Base-by-base conservation (phyloP, 352 stramenopile species). In the Achlya hypogyna region DNA sequence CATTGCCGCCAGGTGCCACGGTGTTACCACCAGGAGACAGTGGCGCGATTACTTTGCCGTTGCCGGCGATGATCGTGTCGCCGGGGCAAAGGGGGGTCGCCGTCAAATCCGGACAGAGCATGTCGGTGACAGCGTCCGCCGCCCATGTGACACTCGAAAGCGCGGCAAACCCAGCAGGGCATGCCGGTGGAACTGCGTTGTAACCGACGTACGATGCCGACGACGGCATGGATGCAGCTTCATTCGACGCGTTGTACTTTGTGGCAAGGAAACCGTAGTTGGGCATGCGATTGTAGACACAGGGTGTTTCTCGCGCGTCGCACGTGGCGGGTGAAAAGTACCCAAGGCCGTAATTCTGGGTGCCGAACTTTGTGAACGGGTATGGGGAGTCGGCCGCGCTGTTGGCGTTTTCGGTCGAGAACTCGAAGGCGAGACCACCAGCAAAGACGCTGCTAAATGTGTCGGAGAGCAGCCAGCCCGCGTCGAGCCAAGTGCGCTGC, bases 301-400 rank as follows among this genome's bases (percentile, higher is more conserved):
- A 96, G 40, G 71, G 27, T 0, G 71, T 76, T 27, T 60, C 72
- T 0, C 65, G 56, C 63, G 89, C 79, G 54, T 95, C 79, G 58
- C 87, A 96, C 64, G 84, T 62, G 12, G 71, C 76, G 18, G 87
- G 87, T 9, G 74, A 76, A 59, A 86, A 95, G 75, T 92, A 96
- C 5, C 88, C 88, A 0, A 96, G 73, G 1, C 88, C 88, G 59
- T 96, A 96, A 69, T 94, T 92, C 65, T 91, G 76, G 8, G 73
- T 69, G 4, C 81, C 84, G 51, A 81, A 95, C 5, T 42, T 62
- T 49, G 77, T 91, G 70, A 95, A 96, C 27, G 86, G 86, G 65
- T 79, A 94, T 49, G 67, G 51, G 8, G 81, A 79, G 3, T 73
- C 70, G 8, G 68, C 53, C 42, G 81, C 81, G 0, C 78, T 75